A percentile compares a stretch with the other conserved stretches of the same genome.
These are phyloP conservation scores for Cinnamomum chago DNA, from an alignment of 164 flowering plant species.

Conservation along the genomic window DNA sequence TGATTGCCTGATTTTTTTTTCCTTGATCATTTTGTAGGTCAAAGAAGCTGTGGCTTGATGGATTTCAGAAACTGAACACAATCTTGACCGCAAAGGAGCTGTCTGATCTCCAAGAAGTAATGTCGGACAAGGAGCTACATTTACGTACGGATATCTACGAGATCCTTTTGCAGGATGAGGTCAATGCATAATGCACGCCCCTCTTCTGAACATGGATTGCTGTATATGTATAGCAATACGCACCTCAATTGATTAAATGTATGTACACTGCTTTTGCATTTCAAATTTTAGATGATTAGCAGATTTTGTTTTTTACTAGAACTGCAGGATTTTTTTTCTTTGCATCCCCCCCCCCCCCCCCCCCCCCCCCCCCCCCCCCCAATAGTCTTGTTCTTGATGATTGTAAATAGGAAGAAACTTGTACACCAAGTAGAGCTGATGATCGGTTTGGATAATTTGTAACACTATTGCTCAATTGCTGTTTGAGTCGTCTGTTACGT, in stretches of 20 bases:
- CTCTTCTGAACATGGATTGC: neutral
- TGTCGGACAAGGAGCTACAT: constrained; percentile 90
- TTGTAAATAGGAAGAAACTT: neutral
- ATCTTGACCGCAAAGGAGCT: constrained; percentile 71
- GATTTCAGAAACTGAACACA: constrained; percentile 55
- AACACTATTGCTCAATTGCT: too few relatives aligned
- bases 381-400: neutral
- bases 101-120: constrained; percentile 94
- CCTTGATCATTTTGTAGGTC: constrained; percentile 47
- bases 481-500: too few relatives aligned
- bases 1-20: neutral
- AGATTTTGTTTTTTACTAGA: neutral
- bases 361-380: too few relatives aligned
- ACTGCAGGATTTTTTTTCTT: neutral
- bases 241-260: neutral
- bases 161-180: constrained; percentile 83
- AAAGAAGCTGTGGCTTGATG: constrained; percentile 92
- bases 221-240: neutral
- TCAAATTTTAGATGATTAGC: neutral
- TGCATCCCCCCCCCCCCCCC: too few relatives aligned
- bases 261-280: constrained; percentile 1
- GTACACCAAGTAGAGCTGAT: too few relatives aligned
- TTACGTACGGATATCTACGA: constrained; percentile 93
- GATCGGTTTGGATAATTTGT: too few relatives aligned
- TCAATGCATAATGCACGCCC: constrained; percentile 11